Conservation (phyloP, 352 stramenopile species). For the Globisporangium mamillatum region DNA sequence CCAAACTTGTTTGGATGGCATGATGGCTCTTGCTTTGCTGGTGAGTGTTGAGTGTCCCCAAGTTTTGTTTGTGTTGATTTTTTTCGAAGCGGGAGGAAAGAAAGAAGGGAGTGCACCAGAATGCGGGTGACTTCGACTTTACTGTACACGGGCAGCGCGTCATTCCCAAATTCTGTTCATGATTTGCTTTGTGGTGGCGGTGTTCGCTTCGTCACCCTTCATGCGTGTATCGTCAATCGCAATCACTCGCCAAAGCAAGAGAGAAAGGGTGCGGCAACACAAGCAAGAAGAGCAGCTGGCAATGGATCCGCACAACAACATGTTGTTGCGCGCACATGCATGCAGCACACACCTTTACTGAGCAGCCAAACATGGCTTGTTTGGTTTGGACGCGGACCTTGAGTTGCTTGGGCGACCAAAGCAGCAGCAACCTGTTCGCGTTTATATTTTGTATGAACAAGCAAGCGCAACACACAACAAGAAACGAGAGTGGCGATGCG, state of each 20-base stretch:
- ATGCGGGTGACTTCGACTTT: not conserved
- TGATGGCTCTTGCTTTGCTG: not conserved
- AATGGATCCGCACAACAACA: not conserved
- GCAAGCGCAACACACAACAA: not conserved
- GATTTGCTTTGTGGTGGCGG: not conserved
- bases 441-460: not conserved
- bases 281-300: not conserved
- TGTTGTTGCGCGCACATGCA: not conserved
- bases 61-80: not conserved
- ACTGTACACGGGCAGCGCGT: not conserved
- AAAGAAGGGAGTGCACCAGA: slow-evolving; percentile 4
- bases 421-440: not conserved
- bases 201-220: slow-evolving; percentile 8
- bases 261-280: not conserved
- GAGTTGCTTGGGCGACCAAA: not conserved
- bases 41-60: not conserved
- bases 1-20: not conserved
- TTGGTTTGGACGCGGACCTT: not conserved
- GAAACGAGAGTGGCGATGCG: not conserved
- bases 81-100: slow-evolving; percentile 4
- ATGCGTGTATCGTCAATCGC: slow-evolving; percentile 5
- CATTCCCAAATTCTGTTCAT: not conserved
- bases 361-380: not conserved
- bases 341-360: not conserved
- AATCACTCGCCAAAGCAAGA: not conserved